Evolutionary conservation across 1,284 basidiomycete species (phyloP), one percentile per base, ranked within the genome.

Genomic region (Moesziomyces sp.): DNA sequence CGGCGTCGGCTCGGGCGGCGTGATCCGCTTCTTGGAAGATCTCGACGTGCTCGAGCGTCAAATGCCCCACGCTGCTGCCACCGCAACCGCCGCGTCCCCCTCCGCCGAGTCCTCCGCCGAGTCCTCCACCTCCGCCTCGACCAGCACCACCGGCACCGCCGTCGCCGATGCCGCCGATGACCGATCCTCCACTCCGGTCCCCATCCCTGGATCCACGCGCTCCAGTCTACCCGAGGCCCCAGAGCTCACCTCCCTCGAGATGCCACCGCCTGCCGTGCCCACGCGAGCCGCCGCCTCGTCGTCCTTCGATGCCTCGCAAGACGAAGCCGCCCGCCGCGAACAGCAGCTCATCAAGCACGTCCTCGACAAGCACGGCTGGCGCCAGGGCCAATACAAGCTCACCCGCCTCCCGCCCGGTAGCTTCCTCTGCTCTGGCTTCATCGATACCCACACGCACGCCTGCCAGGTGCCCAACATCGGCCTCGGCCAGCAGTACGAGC

Each of bases 361-460:
- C 19, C 54, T 69, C 46, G 59, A 63, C 38, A 67, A 64, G 58
- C 58, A 78, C 51, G 78, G 70, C 51, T 78, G 64, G 79, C 77
- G 74, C 21, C 56, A 78, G 47, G 78, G 78, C 5, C 83, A 86
- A 21, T 83, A 85, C 38, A 82, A 86, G 47, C 48, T 88, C 7
- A 81, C 89, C 1, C 81, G 83, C 52, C 85, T 94, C 21, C 86
- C 86, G 47, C 81, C 86, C 1, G 92, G 92, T 11, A 89, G 93
- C 77, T 94, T 95, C 83, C 82, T 97, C 55, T 89, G 93, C 78
- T 94, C 94, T 4, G 94, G 94, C 16, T 90, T 95, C 81, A 87
- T 96, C 58, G 93, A 96, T 86, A 95, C 93, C 26, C 93, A 96
- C 84, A 93, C 90, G 28, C 79, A 81, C 48, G 80, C 78, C 26